Base-by-base conservation (phyloP, 1,284 basidiomycete genomes). In the Inonotus obliquus region DNA sequence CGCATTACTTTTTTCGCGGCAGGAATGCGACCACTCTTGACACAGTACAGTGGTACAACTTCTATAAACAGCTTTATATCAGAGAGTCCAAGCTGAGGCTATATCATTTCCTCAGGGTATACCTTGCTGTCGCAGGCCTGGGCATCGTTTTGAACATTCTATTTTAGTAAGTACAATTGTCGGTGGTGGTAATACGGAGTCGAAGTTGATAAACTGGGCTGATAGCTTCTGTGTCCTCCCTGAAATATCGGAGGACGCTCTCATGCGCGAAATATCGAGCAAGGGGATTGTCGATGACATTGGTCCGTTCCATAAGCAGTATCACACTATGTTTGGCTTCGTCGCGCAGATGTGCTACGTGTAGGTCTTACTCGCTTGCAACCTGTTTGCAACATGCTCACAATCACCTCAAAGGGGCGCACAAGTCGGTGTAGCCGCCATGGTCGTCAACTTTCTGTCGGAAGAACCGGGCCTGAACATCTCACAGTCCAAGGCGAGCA, bases 101-200 rank as follows among this genome's bases (percentile, higher is more conserved):
- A 10, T 11, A 38, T 35, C 5, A 65, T 49, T 1, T n/a, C 60
- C 29, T 37, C 54, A 84, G 82, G 84, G 89, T 91, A 44, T 92
- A 93, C 73, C 83, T 92, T 41, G 89, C 87, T 14, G 89, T 92
- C 38, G 81, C 88, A 6, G 82, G 79, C 23, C 79, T 89, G 29
- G 87, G 87, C 1, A 60, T 84, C 41, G 66, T 81, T 25, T 79
- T 92, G 53, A 89, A 88, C 66, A 68, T 86, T 61, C 73, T 88
- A 27, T 93, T 92, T 76, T 81, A 80, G 81, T 85, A 66, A 60
- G 82, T 71, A 2, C 29, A 21, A 48, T 59, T 32, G 61, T 48
- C 39, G 45, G 35, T 27, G 14, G 27, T n/a, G 4, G 52, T 62
- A n/a, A 23, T 57, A 17, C 17, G 55, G 29, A 49, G 23, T 56